These are phyloP conservation scores for Botrytis tulipae DNA, from an alignment of 2,329 filamentous ascomycete species.

Conservation along the genomic window DNA sequence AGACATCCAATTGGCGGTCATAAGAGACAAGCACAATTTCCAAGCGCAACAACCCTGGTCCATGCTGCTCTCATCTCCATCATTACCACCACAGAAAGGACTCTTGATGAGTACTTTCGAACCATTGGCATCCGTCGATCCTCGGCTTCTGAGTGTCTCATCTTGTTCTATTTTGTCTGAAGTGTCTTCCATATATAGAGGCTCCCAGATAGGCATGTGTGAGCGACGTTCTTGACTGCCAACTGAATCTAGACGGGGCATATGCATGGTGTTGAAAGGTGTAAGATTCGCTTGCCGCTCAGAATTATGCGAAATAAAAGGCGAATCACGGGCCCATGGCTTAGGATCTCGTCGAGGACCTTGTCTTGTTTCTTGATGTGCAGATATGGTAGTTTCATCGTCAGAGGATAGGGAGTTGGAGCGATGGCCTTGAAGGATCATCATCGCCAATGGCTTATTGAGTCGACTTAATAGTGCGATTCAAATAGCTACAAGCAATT, in stretches of 20 bases:
- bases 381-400: background rate
- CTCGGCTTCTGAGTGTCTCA: background rate
- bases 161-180: background rate
- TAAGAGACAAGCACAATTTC: background rate
- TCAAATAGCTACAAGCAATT: background rate
- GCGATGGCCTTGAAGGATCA: constrained; percentile 16
- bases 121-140: background rate
- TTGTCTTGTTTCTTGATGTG: background rate
- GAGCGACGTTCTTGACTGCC: constrained; percentile 4
- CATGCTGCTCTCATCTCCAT: background rate
- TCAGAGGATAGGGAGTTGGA: constrained; percentile 5
- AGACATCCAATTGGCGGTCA: constrained; percentile 10
- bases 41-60: constrained; percentile 10
- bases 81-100: background rate
- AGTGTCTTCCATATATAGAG: constrained; percentile 11
- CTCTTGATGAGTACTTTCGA: background rate
- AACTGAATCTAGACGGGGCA: constrained; percentile 6
- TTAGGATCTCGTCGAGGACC: background rate
- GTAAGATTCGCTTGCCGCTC: background rate
- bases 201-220: constrained; percentile 11
- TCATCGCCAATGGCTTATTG: background rate
- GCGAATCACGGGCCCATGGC: background rate
- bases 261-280: constrained; percentile 15
- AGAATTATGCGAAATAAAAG: background rate
- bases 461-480: background rate